phyloP scores from a whole-genome alignment of 768 basidiomycete species.

The Nevesoporus exiguus region DNA sequence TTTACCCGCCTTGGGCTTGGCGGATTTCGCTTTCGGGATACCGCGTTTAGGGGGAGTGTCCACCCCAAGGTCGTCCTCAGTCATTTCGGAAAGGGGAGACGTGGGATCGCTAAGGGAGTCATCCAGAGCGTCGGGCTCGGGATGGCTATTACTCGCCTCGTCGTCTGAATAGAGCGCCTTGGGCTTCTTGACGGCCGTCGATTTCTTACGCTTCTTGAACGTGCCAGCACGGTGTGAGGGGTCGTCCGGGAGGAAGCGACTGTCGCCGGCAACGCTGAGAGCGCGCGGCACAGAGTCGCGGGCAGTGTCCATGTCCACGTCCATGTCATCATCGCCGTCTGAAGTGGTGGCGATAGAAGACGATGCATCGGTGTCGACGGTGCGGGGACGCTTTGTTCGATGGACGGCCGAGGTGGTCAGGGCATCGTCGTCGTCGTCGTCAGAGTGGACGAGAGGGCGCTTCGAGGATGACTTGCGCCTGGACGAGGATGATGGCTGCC shows the following conservation, averaged over 20 bases:
- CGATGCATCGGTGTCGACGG: conserved; percentile 28
- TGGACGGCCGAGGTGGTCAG: conserved; percentile 47
- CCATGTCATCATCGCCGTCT: conserved; percentile 43
- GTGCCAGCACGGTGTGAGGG: neutral
- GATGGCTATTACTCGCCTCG: conserved; percentile 26
- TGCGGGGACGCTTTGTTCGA: conserved; percentile 25
- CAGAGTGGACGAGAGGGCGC: conserved; percentile 35
- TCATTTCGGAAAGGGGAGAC: conserved; percentile 21
- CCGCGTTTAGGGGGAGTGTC: conserved; percentile 23
- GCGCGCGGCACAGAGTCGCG: conserved; percentile 19
- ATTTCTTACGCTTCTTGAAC: conserved; percentile 18
- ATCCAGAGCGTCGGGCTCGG: conserved; percentile 24
- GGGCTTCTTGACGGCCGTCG: conserved; percentile 14
- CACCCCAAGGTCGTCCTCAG: conserved; percentile 28
- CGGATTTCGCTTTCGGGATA: conserved; percentile 20
- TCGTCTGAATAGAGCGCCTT: conserved; percentile 29
- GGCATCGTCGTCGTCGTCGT: conserved; percentile 33
- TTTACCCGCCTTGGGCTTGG: conserved; percentile 30
- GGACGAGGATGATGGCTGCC: conserved; percentile 19
- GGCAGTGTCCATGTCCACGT: conserved; percentile 39
- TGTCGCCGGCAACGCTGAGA: conserved; percentile 12
- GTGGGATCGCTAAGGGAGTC: conserved; percentile 25
- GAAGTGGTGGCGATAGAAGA: conserved; percentile 30
- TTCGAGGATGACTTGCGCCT: conserved; percentile 22
- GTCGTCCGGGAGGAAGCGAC: conserved; percentile 19